phyloP scores from a whole-genome alignment of 345 rosid species.

The Isatis tinctoria region DNA sequence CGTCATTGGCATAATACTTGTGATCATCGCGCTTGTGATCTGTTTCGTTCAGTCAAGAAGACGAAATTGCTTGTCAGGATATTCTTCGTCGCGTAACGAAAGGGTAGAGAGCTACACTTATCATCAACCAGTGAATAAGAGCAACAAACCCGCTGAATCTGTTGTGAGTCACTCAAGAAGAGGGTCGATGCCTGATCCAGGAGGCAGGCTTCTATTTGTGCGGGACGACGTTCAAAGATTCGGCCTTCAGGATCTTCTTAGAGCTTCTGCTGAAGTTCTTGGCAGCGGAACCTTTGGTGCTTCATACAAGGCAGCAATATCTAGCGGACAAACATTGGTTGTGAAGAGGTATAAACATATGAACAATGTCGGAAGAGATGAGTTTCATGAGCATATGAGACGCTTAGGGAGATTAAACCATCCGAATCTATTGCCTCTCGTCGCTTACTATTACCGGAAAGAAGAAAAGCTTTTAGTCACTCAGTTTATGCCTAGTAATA shows the following conservation, averaged over 20 bases:
- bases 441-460: constrained; percentile 60
- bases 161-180: constrained; percentile 7
- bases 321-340: constrained; percentile 39
- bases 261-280: constrained; percentile 69
- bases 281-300: constrained; percentile 84
- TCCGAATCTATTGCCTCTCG: constrained; percentile 49
- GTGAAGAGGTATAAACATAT: constrained; percentile 82
- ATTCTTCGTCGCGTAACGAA: constrained; percentile 13
- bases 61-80: not conserved
- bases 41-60: constrained; percentile 22
- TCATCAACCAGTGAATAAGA: not conserved
- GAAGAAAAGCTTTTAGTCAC: constrained; percentile 68
- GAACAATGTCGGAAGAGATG: constrained; percentile 62
- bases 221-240: constrained; percentile 48
- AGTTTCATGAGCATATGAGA: constrained; percentile 70
- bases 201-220: constrained; percentile 44
- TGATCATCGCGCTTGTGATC: constrained; percentile 23
- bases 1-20: constrained; percentile 21
- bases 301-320: constrained; percentile 58
- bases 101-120: constrained; percentile 31
- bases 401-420: constrained; percentile 55
- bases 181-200: constrained; percentile 29
- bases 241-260: constrained; percentile 61
- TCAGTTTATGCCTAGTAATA: constrained; percentile 40
- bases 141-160: constrained; percentile 6